Percentiles rank a stretch among this genome's conserved stretches.
phyloP scores from a whole-genome alignment of 139 green algal species.

The Chlorella sp. region DNA sequence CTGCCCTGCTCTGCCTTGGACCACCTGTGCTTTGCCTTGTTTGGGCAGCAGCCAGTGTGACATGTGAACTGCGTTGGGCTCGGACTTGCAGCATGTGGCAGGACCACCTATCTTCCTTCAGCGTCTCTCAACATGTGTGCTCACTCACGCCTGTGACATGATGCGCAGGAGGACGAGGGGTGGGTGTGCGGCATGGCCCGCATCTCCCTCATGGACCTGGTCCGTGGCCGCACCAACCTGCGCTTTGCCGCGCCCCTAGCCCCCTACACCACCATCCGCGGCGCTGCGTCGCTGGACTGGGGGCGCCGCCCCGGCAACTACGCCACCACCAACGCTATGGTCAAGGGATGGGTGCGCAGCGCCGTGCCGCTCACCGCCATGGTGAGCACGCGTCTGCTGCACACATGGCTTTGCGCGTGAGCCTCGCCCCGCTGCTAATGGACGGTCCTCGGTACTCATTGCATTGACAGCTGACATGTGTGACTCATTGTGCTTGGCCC shows the following conservation, averaged over 20 bases:
- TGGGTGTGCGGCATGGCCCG: slow-evolving; percentile 31
- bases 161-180: slow-evolving; percentile 23
- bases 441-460: too few species aligned
- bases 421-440: too few species aligned
- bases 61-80: too few species aligned
- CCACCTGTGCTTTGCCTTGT: not conserved
- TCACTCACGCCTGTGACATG: too few species aligned
- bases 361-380: slow-evolving; percentile 26
- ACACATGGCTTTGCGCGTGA: too few species aligned
- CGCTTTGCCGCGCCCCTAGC: slow-evolving; percentile 11
- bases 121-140: too few species aligned
- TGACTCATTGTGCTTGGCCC: too few species aligned
- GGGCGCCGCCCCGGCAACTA: slow-evolving; percentile 50
- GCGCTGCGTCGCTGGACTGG: slow-evolving; percentile 53
- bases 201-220: slow-evolving; percentile 14
- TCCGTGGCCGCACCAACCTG: slow-evolving; percentile 10
- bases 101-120: too few species aligned
- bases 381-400: too few species aligned
- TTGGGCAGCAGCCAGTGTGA: not conserved
- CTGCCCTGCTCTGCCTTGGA: not conserved
- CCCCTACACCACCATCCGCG: slow-evolving; percentile 35
- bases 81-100: too few species aligned
- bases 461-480: too few species aligned
- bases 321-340: slow-evolving; percentile 1
- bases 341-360: slow-evolving; percentile 38